A percentile compares a stretch with the other conserved stretches of the same genome.
phyloP scores from a whole-genome alignment of 768 basidiomycete species.

The Mycena maculata region DNA sequence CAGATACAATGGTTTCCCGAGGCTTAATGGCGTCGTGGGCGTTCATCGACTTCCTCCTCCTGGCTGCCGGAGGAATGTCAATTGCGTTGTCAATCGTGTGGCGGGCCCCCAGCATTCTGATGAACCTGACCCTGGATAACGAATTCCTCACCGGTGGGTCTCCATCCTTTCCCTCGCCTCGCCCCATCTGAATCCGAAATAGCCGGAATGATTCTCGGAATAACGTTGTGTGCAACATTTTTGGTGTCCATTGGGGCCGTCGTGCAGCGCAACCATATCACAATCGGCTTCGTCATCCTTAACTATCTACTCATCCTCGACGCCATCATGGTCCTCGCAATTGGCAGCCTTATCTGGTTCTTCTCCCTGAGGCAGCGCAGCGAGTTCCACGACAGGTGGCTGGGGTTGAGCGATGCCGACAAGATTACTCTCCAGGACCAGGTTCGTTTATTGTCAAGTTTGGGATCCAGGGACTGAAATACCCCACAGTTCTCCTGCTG shows the following conservation, averaged over 20 bases:
- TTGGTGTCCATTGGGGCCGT: slow-evolving; percentile 78
- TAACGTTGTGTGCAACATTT: slow-evolving; percentile 74
- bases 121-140: slow-evolving; percentile 76
- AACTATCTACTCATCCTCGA: slow-evolving; percentile 81
- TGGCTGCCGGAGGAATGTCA: slow-evolving; percentile 74
- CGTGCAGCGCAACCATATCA: slow-evolving; percentile 76
- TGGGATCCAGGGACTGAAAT: slow-evolving; percentile 1
- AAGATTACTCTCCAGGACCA: slow-evolving; percentile 76
- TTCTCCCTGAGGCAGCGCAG: slow-evolving; percentile 78
- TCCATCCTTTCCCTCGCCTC: background rate
- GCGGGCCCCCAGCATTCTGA: slow-evolving; percentile 73
- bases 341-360: slow-evolving; percentile 86
- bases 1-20: slow-evolving; percentile 74
- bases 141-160: slow-evolving; percentile 70
- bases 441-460: slow-evolving; percentile 53
- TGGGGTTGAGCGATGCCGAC: slow-evolving; percentile 54
- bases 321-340: slow-evolving; percentile 65
- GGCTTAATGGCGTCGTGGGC: slow-evolving; percentile 78
- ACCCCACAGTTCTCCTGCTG: slow-evolving; percentile 79
- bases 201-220: slow-evolving; percentile 82
- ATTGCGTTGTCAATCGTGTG: slow-evolving; percentile 79
- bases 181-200: slow-evolving; percentile 14
- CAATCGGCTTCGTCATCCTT: slow-evolving; percentile 75
- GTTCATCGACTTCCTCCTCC: slow-evolving; percentile 74
- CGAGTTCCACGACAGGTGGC: slow-evolving; percentile 73